phyloP scores from a whole-genome alignment of 2,329 filamentous ascomycete genomes.

The Paraphoma sp. region DNA sequence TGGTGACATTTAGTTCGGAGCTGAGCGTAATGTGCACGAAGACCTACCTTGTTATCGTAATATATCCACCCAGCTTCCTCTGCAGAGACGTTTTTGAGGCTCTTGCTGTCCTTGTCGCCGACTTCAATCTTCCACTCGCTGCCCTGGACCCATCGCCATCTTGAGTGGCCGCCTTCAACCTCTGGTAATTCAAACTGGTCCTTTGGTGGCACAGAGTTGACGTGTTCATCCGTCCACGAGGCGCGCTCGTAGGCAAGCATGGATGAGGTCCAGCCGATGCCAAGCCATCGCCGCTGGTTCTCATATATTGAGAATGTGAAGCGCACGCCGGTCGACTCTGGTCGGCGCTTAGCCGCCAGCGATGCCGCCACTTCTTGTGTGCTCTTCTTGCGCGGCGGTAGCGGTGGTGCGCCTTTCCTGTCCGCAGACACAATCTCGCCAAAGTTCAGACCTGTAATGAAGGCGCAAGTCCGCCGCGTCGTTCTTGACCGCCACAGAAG shows the following conservation, averaged over 20 bases:
- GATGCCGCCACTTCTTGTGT: slow-evolving; percentile 56
- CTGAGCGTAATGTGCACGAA: neutral
- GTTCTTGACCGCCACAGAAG: slow-evolving; percentile 88
- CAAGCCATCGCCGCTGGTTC: slow-evolving; percentile 94
- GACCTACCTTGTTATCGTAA: slow-evolving; percentile 88
- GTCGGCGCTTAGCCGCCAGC: slow-evolving; percentile 49
- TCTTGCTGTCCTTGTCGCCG: slow-evolving; percentile 52
- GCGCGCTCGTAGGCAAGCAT: slow-evolving; percentile 89
- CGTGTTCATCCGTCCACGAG: slow-evolving; percentile 95
- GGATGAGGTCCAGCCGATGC: slow-evolving; percentile 91
- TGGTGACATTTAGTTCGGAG: slow-evolving; percentile 44
- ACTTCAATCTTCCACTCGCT: slow-evolving; percentile 89
- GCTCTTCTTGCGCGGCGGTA: slow-evolving; percentile 54
- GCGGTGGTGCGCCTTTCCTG: slow-evolving; percentile 42
- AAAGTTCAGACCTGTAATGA: slow-evolving; percentile 83
- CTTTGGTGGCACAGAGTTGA: slow-evolving; percentile 78
- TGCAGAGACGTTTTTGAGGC: slow-evolving; percentile 45
- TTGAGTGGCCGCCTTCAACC: slow-evolving; percentile 67
- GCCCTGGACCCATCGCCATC: slow-evolving; percentile 83
- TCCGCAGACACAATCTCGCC: slow-evolving; percentile 50
- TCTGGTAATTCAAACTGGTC: slow-evolving; percentile 74
- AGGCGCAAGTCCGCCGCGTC: slow-evolving; percentile 71
- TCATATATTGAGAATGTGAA: slow-evolving; percentile 98
- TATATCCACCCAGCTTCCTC: slow-evolving; percentile 87
- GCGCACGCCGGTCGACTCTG: slow-evolving; percentile 76